Conservation (phyloP, 2,329 filamentous ascomycete genomes). For the Pseudocercospora pini-densiflorae region DNA sequence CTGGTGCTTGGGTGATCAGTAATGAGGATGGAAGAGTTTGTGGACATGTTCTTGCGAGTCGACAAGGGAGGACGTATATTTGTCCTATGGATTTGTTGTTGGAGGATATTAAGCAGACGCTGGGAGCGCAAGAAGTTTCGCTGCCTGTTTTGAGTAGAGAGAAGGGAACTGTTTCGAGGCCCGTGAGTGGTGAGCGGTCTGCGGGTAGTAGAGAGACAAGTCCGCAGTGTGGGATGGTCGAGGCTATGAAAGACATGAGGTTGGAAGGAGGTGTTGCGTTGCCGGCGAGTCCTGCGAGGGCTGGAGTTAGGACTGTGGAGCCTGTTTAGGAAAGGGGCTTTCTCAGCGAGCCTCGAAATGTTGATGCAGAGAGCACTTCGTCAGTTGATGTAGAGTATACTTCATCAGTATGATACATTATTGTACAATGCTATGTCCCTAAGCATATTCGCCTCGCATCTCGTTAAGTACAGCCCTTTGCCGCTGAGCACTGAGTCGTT, state of each 20-base stretch:
- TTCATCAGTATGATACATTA: background rate
- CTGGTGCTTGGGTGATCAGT: conserved; percentile 90
- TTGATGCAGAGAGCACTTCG: background rate
- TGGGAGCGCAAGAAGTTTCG: conserved; percentile 71
- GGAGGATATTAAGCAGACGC: conserved; percentile 78
- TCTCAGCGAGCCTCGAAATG: background rate
- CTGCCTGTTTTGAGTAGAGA: conserved; percentile 64
- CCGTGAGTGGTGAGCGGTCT: conserved; percentile 10
- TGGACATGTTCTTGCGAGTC: conserved; percentile 85
- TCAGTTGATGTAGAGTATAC: background rate
- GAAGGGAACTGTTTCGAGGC: conserved; percentile 7
- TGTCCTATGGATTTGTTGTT: conserved; percentile 93
- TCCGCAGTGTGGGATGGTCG: conserved; percentile 22
- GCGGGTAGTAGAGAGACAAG: conserved; percentile 1
- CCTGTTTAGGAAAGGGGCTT: conserved; percentile 18
- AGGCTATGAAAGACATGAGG: conserved; percentile 28
- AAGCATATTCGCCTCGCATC: conserved; percentile 38
- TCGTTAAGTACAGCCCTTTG: conserved; percentile 59
- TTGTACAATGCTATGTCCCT: conserved; percentile 4
- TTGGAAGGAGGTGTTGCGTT: conserved; percentile 29
- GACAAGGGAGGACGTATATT: conserved; percentile 78
- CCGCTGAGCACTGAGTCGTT: conserved; percentile 66
- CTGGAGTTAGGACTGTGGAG: conserved; percentile 25
- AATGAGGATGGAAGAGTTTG: conserved; percentile 78
- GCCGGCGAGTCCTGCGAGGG: conserved; percentile 23